Evolutionary conservation across 2,329 filamentous ascomycete species (phyloP).

Genomic region (Zelopaecilomyces penicillatus): DNA sequence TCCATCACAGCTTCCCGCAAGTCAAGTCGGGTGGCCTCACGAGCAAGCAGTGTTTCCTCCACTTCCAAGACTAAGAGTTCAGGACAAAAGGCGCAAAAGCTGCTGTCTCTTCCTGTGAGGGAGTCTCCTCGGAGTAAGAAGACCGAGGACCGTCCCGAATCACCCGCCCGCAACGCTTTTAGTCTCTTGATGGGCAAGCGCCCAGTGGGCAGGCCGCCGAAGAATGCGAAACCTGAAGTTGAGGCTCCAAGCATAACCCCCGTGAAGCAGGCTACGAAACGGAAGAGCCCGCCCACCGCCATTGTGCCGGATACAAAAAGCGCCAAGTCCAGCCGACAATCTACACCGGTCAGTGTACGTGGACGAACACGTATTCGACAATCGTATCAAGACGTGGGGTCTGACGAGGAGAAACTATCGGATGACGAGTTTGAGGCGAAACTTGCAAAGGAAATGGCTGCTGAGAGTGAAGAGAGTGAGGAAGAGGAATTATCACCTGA

Average conservation of each 20-base stretch:
- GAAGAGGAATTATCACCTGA: conserved; percentile 37
- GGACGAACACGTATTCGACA: conserved; percentile 41
- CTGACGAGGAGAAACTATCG: conserved; percentile 55
- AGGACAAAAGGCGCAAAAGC: conserved; percentile 14
- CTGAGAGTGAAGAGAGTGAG: conserved; percentile 27
- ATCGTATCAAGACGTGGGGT: conserved; percentile 46
- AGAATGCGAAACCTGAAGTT: conserved; percentile 16
- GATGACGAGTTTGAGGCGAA: conserved; percentile 80
- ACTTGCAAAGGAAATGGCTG: conserved; percentile 54
- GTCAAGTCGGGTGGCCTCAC: conserved; percentile 29
- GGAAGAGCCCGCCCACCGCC: conserved; percentile 21
- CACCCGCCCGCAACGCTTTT: conserved; percentile 37
- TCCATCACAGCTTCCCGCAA: conserved; percentile 7
- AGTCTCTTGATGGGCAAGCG: conserved; percentile 44
- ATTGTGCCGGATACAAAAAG: conserved; percentile 51
- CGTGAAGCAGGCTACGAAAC: conserved; percentile 18
- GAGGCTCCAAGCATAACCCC: conserved; percentile 13
- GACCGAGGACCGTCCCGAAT: conserved; percentile 12
- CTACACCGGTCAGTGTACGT: conserved; percentile 57
- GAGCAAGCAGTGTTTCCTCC: conserved; percentile 24
- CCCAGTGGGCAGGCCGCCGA: conserved; percentile 14
- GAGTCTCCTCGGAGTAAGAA: conserved; percentile 27
- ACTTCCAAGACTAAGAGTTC: conserved; percentile 9
- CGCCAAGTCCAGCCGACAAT: conserved; percentile 62
- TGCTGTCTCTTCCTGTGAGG: conserved; percentile 25